These are phyloP conservation scores for Strobilomyces dryophilus DNA, from an alignment of 768 basidiomycete species.

Conservation along the genomic window DNA sequence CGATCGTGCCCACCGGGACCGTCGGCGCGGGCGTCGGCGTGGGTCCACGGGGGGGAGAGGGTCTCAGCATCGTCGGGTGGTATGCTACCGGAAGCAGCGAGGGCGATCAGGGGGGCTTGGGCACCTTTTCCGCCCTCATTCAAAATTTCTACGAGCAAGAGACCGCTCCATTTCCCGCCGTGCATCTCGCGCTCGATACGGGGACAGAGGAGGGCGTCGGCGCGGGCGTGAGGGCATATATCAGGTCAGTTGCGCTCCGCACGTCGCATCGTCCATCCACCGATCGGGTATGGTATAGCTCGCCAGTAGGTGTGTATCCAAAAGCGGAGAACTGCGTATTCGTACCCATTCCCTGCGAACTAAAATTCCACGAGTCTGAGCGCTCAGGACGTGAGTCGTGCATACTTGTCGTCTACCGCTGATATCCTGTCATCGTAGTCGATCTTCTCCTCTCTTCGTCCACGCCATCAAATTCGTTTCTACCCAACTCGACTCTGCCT, in stretches of 20 bases:
- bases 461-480: constrained; percentile 32
- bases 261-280: constrained; percentile 6
- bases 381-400: constrained; percentile 72
- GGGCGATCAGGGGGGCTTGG: constrained; percentile 46
- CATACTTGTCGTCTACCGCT: not conserved
- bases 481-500: constrained; percentile 59
- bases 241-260: constrained; percentile 52
- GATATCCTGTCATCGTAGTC: constrained; percentile 43
- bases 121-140: constrained; percentile 93
- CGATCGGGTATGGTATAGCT: constrained; percentile 39
- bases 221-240: constrained; percentile 81
- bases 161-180: constrained; percentile 80
- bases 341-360: constrained; percentile 83
- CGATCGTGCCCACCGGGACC: constrained; percentile 10
- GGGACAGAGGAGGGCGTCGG: constrained; percentile 58
- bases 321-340: constrained; percentile 96
- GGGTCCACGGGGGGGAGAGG: constrained; percentile 38
- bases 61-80: constrained; percentile 95
- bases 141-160: constrained; percentile 98
- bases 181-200: constrained; percentile 90
- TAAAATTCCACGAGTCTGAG: constrained; percentile 81
- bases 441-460: constrained; percentile 68
- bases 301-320: constrained; percentile 82
- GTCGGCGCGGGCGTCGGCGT: constrained; percentile 16
- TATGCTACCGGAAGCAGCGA: constrained; percentile 68